Evolutionary conservation across 2,329 filamentous ascomycete species (phyloP).

Genomic region (Nannizziopsis barbatae): DNA sequence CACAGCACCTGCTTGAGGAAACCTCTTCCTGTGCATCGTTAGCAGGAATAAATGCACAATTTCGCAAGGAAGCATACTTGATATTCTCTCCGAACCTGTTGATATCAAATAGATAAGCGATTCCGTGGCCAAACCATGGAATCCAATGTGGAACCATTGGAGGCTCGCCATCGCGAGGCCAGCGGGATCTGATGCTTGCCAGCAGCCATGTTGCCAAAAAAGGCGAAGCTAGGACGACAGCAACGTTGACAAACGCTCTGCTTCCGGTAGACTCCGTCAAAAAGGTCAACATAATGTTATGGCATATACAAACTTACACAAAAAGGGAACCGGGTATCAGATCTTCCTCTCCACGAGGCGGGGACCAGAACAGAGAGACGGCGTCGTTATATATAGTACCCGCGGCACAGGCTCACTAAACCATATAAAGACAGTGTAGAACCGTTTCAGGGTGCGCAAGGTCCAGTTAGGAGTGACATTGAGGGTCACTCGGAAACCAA

Average conservation of each 20-base stretch:
- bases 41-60: neutral
- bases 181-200: neutral
- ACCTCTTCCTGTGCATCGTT: conserved; percentile 7
- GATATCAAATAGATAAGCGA: neutral
- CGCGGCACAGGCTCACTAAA: neutral
- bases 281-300: neutral
- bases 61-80: neutral
- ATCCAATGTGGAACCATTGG: conserved; percentile 11
- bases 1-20: conserved; percentile 6
- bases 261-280: neutral
- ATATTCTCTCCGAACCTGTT: neutral
- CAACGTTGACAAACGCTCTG: neutral
- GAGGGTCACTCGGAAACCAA: neutral
- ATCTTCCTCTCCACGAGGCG: neutral
- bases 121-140: conserved; percentile 8
- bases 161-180: conserved; percentile 8
- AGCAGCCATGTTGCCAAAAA: conserved; percentile 8
- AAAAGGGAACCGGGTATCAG: too few species aligned
- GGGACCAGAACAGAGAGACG: neutral
- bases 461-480: too few species aligned
- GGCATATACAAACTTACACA: neutral
- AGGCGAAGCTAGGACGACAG: neutral
- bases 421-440: conserved; percentile 2
- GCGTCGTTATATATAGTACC: too few species aligned
- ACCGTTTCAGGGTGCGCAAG: neutral